Evolutionary conservation across 2,329 filamentous ascomycete species (phyloP).

Genomic region (Fusarium torreyae): DNA sequence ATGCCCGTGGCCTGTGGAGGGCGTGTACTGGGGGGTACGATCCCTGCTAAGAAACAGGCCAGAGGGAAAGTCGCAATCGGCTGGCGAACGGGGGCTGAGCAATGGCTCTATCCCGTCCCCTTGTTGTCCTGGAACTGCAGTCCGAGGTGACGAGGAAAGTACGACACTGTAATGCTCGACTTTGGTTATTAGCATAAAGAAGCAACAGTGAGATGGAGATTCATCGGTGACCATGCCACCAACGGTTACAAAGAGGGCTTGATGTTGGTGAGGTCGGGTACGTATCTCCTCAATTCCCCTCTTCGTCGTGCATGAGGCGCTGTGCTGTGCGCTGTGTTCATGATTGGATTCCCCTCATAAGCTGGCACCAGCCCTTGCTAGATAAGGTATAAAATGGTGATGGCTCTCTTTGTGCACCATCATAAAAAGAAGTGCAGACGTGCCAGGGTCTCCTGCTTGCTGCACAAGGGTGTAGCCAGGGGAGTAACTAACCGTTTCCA

Average conservation of each 20-base stretch:
- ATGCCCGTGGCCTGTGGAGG: slow-evolving; percentile 18
- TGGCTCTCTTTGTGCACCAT: slow-evolving; percentile 38
- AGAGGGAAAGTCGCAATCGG: slow-evolving; percentile 47
- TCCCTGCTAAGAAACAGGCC: slow-evolving; percentile 38
- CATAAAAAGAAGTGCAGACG: slow-evolving; percentile 38
- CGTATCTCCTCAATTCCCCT: slow-evolving; percentile 40
- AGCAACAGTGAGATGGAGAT: background rate
- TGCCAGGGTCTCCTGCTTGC: slow-evolving; percentile 38
- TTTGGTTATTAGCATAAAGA: slow-evolving; percentile 3
- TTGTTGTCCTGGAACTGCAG: slow-evolving; percentile 20
- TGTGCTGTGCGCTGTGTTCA: slow-evolving; percentile 33
- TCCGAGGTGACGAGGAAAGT: slow-evolving; percentile 4
- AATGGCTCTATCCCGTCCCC: slow-evolving; percentile 27
- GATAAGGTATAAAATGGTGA: slow-evolving; percentile 42
- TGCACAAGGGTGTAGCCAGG: slow-evolving; percentile 41
- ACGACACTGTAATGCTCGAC: slow-evolving; percentile 17
- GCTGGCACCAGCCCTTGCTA: slow-evolving; percentile 33
- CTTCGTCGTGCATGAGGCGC: slow-evolving; percentile 40
- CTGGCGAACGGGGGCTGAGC: slow-evolving; percentile 46
- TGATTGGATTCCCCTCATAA: slow-evolving; percentile 41
- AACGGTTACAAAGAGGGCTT: slow-evolving; percentile 2
- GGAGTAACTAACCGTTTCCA: slow-evolving; percentile 32
- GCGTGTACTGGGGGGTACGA: slow-evolving; percentile 35
- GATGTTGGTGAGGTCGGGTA: slow-evolving; percentile 25
- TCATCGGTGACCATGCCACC: background rate